phyloP scores from a whole-genome alignment of 2,329 filamentous ascomycete species.

The Colletotrichum limetticola region DNA sequence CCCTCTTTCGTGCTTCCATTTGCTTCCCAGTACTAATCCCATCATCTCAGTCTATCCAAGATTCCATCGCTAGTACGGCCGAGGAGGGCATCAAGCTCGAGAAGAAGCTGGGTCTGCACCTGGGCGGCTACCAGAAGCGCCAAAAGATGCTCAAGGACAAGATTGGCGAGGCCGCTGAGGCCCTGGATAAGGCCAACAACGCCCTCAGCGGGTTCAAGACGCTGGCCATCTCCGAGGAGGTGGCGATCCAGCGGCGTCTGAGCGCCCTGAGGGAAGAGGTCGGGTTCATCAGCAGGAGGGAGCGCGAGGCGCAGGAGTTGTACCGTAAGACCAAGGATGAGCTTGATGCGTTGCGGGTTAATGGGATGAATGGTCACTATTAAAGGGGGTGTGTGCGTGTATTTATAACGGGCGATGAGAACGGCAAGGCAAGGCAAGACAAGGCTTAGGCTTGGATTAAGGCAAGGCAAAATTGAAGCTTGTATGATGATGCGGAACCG shows the following conservation, averaged over 20 bases:
- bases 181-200: conserved; percentile 77
- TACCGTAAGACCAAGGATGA: conserved; percentile 84
- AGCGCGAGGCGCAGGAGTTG: conserved; percentile 90
- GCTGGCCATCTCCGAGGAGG: conserved; percentile 82
- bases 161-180: conserved; percentile 78
- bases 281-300: conserved; percentile 79
- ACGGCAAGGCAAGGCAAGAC: conserved; percentile 2
- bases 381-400: neutral
- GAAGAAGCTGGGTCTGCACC: conserved; percentile 88
- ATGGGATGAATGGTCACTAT: conserved; percentile 41
- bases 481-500: conserved; percentile 19
- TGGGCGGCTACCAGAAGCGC: conserved; percentile 91
- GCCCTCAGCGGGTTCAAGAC: conserved; percentile 81
- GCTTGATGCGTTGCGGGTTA: conserved; percentile 67
- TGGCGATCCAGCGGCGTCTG: conserved; percentile 77
- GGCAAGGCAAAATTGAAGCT: conserved; percentile 15
- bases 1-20: neutral
- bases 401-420: conserved; percentile 3
- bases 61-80: conserved; percentile 77
- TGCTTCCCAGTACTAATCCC: neutral
- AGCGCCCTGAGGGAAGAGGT: conserved; percentile 86
- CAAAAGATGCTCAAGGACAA: conserved; percentile 84
- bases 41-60: conserved; percentile 71
- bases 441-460: neutral
- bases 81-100: conserved; percentile 88